These are phyloP conservation scores for Pseudozyma hubeiensis DNA, from an alignment of 1,284 basidiomycete species.

Conservation along the genomic window DNA sequence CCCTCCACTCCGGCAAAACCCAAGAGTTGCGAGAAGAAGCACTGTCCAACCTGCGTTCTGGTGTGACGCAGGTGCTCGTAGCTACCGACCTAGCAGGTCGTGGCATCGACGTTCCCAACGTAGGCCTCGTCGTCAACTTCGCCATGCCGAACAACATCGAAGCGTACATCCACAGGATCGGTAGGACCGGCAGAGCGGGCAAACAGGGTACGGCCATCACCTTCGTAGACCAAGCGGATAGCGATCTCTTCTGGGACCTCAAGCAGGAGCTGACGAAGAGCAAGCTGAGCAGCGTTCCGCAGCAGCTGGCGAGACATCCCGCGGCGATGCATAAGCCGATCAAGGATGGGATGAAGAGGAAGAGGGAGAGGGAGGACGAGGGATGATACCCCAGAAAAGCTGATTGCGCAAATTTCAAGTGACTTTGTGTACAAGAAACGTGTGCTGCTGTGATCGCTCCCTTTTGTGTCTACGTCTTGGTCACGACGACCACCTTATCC, in stretches of 20 bases:
- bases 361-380: constrained; percentile 44
- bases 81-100: constrained; percentile 97
- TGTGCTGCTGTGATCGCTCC: background rate
- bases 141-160: constrained; percentile 97
- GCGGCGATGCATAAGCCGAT: constrained; percentile 53
- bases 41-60: constrained; percentile 84
- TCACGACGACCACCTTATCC: constrained; percentile 29
- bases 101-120: constrained; percentile 98
- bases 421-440: background rate
- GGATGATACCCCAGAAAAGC: constrained; percentile 11
- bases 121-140: constrained; percentile 94
- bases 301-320: constrained; percentile 60
- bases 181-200: constrained; percentile 95
- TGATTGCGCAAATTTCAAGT: background rate
- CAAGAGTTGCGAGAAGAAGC: constrained; percentile 96
- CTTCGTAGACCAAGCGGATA: constrained; percentile 93
- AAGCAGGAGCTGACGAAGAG: constrained; percentile 59
- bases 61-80: constrained; percentile 84
- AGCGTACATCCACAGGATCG: constrained; percentile 96
- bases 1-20: constrained; percentile 95
- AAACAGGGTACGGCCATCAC: constrained; percentile 93
- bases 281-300: constrained; percentile 54
- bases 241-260: constrained; percentile 81
- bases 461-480: constrained; percentile 2
- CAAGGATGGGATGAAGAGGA: constrained; percentile 32